These are phyloP conservation scores for Lentinula novae-zelandiae DNA, from an alignment of 1,284 basidiomycete species.

Conservation along the genomic window DNA sequence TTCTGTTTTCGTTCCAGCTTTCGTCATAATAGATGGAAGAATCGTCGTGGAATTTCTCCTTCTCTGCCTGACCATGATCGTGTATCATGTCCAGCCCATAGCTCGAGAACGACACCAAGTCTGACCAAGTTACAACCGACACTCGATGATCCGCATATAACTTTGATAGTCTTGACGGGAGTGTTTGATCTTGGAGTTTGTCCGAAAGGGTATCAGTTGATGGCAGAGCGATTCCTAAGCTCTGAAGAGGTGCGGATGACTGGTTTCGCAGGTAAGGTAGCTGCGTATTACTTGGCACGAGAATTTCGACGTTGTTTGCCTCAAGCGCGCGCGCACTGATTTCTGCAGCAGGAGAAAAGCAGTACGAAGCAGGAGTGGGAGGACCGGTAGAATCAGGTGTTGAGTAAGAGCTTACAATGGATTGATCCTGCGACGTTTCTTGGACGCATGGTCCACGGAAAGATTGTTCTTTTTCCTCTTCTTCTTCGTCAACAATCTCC, in stretches of 20 bases:
- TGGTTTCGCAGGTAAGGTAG: neutral
- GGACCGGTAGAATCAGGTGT: slow-evolving; percentile 1
- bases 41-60: neutral
- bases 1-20: neutral
- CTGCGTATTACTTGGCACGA: neutral
- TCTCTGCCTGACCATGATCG: neutral
- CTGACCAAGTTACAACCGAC: slow-evolving; percentile 12
- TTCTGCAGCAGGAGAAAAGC: neutral
- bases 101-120: slow-evolving; percentile 13
- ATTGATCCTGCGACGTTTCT: neutral
- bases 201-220: neutral
- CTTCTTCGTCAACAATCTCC: slow-evolving; percentile 12
- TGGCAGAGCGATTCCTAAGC: neutral
- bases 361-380: slow-evolving; percentile 2
- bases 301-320: neutral
- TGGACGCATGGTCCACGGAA: no score
- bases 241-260: neutral
- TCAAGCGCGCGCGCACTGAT: neutral
- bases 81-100: slow-evolving; percentile 1
- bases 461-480: slow-evolving; percentile 8
- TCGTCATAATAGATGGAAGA: neutral
- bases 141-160: slow-evolving; percentile 1
- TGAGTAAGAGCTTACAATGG: neutral
- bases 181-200: neutral
- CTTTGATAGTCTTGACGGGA: neutral